phyloP scores from a whole-genome alignment of 352 stramenopile species.

The Phytophthora citricola region DNA sequence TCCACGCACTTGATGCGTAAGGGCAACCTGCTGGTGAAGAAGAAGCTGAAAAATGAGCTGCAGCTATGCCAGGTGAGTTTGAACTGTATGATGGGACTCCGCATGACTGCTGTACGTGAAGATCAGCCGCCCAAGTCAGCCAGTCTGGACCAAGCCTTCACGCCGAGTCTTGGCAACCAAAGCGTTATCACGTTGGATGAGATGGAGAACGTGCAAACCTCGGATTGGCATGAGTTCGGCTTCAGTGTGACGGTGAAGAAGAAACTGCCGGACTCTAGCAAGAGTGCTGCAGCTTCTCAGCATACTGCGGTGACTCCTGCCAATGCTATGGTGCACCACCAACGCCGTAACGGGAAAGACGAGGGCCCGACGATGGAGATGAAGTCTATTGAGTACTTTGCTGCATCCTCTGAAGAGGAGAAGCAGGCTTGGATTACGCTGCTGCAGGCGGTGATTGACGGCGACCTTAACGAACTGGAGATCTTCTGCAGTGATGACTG shows the following conservation, averaged over 20 bases:
- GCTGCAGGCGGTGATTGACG: conserved; percentile 78
- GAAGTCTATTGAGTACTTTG: conserved; percentile 79
- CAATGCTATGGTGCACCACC: conserved; percentile 42
- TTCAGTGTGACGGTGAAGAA: conserved; percentile 81
- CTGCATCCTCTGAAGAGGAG: conserved; percentile 65
- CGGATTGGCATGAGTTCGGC: conserved; percentile 75
- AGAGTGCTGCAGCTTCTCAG: conserved; percentile 19
- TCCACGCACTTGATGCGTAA: conserved; percentile 84
- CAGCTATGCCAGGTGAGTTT: conserved; percentile 73
- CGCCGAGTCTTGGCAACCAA: conserved; percentile 68
- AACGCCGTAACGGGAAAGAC: conserved; percentile 42
- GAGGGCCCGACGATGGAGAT: conserved; percentile 37
- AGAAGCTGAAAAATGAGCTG: conserved; percentile 85
- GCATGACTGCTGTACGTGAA: conserved; percentile 67
- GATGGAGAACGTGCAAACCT: conserved; percentile 75
- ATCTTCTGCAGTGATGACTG: conserved; percentile 91
- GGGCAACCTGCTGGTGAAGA: conserved; percentile 66
- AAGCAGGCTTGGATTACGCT: conserved; percentile 76
- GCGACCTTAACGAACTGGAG: conserved; percentile 82
- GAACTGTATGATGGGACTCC: conserved; percentile 90
- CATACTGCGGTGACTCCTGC: conserved; percentile 18
- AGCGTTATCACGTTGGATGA: conserved; percentile 82
- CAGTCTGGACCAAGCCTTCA: conserved; percentile 57
- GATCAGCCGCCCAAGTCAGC: conserved; percentile 30
- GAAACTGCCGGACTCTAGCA: conserved; percentile 39